Conservation (phyloP, 345 rosid species). For the Populus euphratica region DNA sequence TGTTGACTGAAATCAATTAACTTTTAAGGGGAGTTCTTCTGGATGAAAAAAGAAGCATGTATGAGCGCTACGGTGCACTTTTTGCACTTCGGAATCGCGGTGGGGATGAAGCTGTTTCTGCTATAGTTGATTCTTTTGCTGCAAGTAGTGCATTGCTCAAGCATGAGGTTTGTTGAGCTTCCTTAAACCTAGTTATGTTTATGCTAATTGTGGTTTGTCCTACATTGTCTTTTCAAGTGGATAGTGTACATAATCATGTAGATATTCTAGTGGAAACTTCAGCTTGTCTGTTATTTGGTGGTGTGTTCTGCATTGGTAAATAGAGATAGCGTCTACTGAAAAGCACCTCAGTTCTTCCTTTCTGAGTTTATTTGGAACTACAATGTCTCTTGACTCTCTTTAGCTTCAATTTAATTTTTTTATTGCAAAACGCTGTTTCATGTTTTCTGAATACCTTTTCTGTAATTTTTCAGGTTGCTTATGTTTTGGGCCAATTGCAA, state of each 20-base stretch:
- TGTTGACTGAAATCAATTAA: conserved; percentile 27
- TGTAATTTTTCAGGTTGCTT: conserved; percentile 65
- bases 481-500: conserved; percentile 94
- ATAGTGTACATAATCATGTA: background rate
- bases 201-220: background rate
- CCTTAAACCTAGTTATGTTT: conserved; percentile 6
- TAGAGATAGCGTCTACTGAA: background rate
- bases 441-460: conserved; percentile 1
- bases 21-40: conserved; percentile 65
- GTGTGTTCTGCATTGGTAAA: background rate
- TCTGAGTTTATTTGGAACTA: background rate
- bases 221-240: background rate
- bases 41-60: conserved; percentile 80
- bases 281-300: background rate
- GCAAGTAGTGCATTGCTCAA: conserved; percentile 79
- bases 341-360: background rate
- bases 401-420: background rate
- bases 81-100: conserved; percentile 85
- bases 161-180: conserved; percentile 66
- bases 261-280: background rate
- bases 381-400: background rate
- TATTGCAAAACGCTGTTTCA: background rate
- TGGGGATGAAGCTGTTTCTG: conserved; percentile 73
- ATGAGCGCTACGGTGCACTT: conserved; percentile 90
- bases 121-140: conserved; percentile 72